Percentiles rank a stretch among this genome's conserved stretches.
These are phyloP conservation scores for Candida parachauliodes DNA, from an alignment of 805 yeast genomes.

Conservation along the genomic window DNA sequence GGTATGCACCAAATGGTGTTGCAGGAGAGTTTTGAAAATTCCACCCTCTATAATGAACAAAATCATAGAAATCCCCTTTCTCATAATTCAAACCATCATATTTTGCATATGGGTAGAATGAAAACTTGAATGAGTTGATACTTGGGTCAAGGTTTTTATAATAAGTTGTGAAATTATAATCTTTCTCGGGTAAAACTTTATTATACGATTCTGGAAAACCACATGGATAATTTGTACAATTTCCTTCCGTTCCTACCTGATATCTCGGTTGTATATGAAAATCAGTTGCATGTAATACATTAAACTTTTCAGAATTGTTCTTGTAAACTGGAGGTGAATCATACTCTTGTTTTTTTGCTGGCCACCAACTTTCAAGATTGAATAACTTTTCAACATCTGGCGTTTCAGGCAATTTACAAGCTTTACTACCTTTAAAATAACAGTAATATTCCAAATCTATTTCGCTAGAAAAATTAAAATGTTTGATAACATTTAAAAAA, in stretches of 20 bases:
- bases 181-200: slow-evolving; percentile 19
- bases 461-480: slow-evolving; percentile 35
- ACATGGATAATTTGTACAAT: slow-evolving; percentile 54
- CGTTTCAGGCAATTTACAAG: slow-evolving; percentile 51
- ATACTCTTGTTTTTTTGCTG: slow-evolving; percentile 24
- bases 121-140: slow-evolving; percentile 1
- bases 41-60: slow-evolving; percentile 20
- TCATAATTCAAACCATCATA: slow-evolving; percentile 24
- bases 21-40: slow-evolving; percentile 42
- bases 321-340: slow-evolving; percentile 27
- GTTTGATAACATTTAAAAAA: slow-evolving; percentile 31
- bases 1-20: slow-evolving; percentile 57
- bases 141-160: slow-evolving; percentile 16
- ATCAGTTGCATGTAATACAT: slow-evolving; percentile 63
- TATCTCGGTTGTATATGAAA: slow-evolving; percentile 59
- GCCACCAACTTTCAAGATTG: slow-evolving; percentile 32
- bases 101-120: slow-evolving; percentile 24
- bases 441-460: slow-evolving; percentile 51
- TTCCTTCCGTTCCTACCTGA: slow-evolving; percentile 51
- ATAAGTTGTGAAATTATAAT: slow-evolving; percentile 28
- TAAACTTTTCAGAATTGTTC: slow-evolving; percentile 37
- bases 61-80: slow-evolving; percentile 33
- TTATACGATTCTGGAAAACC: slow-evolving; percentile 52
- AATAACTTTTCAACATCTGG: slow-evolving; percentile 41
- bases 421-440: slow-evolving; percentile 34